phyloP scores from a whole-genome alignment of 768 basidiomycete species.

The Mycena rosella region DNA sequence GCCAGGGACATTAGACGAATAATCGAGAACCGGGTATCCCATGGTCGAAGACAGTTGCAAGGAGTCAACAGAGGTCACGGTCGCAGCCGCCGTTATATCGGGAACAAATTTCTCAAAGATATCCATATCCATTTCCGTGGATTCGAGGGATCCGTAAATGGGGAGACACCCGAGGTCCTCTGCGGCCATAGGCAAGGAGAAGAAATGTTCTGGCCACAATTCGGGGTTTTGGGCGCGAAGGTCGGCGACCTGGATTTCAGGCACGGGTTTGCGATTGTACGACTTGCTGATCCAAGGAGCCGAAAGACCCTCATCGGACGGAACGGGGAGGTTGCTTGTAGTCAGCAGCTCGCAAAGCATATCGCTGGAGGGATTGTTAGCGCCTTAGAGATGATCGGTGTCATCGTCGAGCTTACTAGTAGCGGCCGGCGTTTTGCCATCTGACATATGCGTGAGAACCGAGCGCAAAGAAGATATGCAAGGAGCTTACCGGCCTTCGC shows the following conservation, averaged over 20 bases:
- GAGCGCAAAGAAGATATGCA: neutral
- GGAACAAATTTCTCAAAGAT: neutral
- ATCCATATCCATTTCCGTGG: neutral
- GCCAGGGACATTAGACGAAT: neutral
- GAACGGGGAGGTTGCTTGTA: slow-evolving; percentile 22
- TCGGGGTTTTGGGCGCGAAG: neutral
- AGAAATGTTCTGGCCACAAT: slow-evolving; percentile 6
- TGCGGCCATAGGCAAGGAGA: slow-evolving; percentile 26
- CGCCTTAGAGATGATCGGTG: neutral
- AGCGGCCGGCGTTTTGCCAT: slow-evolving; percentile 32
- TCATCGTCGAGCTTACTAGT: slow-evolving; percentile 9
- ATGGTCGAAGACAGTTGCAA: neutral
- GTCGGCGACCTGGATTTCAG: neutral
- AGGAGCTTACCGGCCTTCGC: slow-evolving; percentile 22
- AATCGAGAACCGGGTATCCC: neutral
- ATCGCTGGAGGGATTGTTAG: slow-evolving; percentile 17
- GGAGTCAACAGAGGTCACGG: neutral
- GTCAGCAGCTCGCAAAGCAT: slow-evolving; percentile 26
- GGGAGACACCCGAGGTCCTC: slow-evolving; percentile 25
- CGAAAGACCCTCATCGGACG: neutral
- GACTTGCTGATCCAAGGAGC: neutral
- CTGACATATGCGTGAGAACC: neutral
- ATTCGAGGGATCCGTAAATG: slow-evolving; percentile 22
- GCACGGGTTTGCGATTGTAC: neutral
- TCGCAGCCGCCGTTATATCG: neutral